A percentile compares a stretch with the other conserved stretches of the same genome.
Conservation (phyloP, 768 basidiomycete species). For the Paxillus involutus region DNA sequence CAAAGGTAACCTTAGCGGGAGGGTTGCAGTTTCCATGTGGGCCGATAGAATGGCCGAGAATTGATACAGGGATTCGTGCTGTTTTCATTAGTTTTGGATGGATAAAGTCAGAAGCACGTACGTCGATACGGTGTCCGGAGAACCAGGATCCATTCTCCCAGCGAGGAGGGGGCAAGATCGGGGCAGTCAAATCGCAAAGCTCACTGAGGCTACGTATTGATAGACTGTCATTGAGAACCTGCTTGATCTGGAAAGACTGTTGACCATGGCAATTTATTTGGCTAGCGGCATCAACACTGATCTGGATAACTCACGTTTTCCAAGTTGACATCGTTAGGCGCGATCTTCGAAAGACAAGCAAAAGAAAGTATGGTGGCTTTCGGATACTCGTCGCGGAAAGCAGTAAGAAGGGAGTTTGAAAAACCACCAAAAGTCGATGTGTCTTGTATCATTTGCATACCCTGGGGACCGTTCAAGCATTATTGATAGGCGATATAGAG, state of each 20-base stretch:
- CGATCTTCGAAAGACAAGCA: conserved; percentile 52
- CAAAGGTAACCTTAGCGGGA: conserved; percentile 54
- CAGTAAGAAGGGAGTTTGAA: conserved; percentile 52
- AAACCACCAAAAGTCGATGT: conserved; percentile 66
- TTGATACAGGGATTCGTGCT: conserved; percentile 43
- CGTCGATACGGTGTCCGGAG: conserved; percentile 14
- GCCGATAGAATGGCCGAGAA: conserved; percentile 59
- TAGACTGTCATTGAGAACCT: conserved; percentile 61
- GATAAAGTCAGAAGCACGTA: conserved; percentile 12
- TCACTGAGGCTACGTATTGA: conserved; percentile 53
- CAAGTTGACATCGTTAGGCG: conserved; percentile 31
- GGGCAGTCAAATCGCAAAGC: conserved; percentile 48
- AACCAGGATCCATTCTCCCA: conserved; percentile 41
- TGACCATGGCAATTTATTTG: not conserved
- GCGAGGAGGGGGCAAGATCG: conserved; percentile 43
- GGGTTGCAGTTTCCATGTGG: conserved; percentile 56
- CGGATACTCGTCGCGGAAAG: conserved; percentile 65
- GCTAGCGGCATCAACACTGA: conserved; percentile 1
- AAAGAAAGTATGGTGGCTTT: conserved; percentile 62
- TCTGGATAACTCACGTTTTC: conserved; percentile 44
- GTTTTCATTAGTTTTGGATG: conserved; percentile 8
- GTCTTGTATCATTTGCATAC: conserved; percentile 68
- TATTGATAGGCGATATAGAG: not conserved
- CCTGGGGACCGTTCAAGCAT: conserved; percentile 39
- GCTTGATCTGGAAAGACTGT: conserved; percentile 39